These are phyloP conservation scores for Fusarium chuoi DNA, from an alignment of 2,329 filamentous ascomycete species.

Conservation along the genomic window DNA sequence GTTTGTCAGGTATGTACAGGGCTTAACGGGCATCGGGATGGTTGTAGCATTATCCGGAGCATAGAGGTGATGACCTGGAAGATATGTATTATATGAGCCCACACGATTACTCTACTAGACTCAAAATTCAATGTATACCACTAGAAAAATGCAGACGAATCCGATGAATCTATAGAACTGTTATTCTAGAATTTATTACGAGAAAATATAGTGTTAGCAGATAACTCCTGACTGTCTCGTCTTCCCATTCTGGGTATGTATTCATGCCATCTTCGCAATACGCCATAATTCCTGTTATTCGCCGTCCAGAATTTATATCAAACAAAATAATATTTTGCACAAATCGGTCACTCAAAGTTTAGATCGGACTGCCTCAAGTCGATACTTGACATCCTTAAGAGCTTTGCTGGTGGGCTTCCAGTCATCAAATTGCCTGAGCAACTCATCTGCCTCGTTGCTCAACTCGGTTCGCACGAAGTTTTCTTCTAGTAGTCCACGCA, in stretches of 20 bases:
- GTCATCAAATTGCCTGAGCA: constrained; percentile 89
- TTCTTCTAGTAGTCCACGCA: constrained; percentile 92
- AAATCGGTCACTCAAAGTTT: constrained; percentile 65
- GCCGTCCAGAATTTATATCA: neutral
- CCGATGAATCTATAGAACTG: neutral
- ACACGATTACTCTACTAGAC: constrained; percentile 34
- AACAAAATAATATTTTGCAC: neutral
- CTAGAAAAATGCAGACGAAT: neutral
- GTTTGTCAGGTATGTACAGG: constrained; percentile 31
- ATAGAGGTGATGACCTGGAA: constrained; percentile 16
- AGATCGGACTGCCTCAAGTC: constrained; percentile 89
- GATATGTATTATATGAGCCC: constrained; percentile 35
- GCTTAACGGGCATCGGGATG: constrained; percentile 12
- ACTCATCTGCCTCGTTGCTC: constrained; percentile 77
- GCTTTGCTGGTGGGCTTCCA: constrained; percentile 94
- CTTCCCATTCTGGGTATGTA: constrained; percentile 22
- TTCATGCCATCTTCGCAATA: constrained; percentile 7
- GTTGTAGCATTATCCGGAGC: constrained; percentile 27
- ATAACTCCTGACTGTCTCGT: constrained; percentile 21
- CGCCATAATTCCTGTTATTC: neutral
- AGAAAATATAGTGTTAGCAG: neutral
- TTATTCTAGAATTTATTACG: constrained; percentile 4
- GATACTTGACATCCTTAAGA: constrained; percentile 94
- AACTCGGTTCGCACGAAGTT: constrained; percentile 87
- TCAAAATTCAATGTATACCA: constrained; percentile 24